Conservation (phyloP, 192 early-diverging fungal genomes). For the Coemansia sp. region DNA sequence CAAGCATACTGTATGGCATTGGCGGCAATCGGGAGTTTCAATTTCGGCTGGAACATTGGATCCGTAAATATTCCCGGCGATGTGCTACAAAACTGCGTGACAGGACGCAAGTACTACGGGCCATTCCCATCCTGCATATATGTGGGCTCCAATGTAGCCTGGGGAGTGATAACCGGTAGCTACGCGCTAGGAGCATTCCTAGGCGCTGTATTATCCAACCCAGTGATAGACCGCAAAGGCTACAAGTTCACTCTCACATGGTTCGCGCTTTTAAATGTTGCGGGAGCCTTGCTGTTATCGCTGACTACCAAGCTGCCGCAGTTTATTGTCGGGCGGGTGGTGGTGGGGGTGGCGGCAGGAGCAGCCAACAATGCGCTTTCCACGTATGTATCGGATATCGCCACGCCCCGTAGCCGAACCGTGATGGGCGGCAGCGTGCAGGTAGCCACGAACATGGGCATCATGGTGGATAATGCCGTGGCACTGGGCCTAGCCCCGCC, state of each 20-base stretch:
- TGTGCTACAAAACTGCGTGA: constrained; percentile 53
- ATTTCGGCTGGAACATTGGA: constrained; percentile 57
- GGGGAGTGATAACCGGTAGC: constrained; percentile 60
- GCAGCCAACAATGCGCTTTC: constrained; percentile 58
- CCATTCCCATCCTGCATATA: constrained; percentile 46
- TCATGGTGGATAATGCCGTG: constrained; percentile 66
- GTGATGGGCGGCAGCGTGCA: constrained; percentile 71
- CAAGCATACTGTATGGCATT: constrained; percentile 45
- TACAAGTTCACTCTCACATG: constrained; percentile 65
- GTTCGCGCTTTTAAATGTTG: constrained; percentile 65
- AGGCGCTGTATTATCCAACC: constrained; percentile 63
- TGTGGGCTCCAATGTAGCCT: constrained; percentile 43
- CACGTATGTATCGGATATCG: constrained; percentile 76
- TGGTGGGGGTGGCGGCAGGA: constrained; percentile 72
- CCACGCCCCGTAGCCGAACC: constrained; percentile 66
- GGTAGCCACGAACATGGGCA: constrained; percentile 72
- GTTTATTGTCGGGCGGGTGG: constrained; percentile 70
- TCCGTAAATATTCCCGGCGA: constrained; percentile 60
- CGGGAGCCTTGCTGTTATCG: constrained; percentile 62
- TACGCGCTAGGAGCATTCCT: constrained; percentile 63
- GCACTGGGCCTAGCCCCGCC: constrained; percentile 60
- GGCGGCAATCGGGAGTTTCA: constrained; percentile 53
- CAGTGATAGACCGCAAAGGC: constrained; percentile 57
- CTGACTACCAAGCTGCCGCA: constrained; percentile 61
- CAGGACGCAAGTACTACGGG: constrained; percentile 47